A percentile compares a stretch with the other conserved stretches of the same genome.
phyloP scores from a whole-genome alignment of 2,329 filamentous ascomycete genomes.

The Fusarium compactum region DNA sequence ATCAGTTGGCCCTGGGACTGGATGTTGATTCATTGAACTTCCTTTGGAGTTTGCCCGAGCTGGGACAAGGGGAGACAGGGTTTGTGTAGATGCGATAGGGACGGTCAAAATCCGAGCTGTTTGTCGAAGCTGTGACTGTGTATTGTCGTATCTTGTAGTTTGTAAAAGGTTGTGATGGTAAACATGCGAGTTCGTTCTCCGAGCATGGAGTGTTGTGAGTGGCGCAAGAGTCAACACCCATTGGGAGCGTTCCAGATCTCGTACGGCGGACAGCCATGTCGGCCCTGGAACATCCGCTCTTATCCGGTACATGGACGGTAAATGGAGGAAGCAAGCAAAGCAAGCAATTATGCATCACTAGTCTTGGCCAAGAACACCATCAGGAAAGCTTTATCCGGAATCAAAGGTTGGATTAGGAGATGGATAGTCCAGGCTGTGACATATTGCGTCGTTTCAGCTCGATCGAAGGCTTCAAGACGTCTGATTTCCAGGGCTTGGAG shows the following conservation, averaged over 20 bases:
- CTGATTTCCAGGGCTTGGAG: background rate
- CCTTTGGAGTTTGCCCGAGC: slow-evolving; percentile 27
- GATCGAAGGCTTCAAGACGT: background rate
- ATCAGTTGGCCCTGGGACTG: slow-evolving; percentile 17
- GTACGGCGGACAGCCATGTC: background rate
- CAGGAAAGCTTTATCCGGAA: background rate
- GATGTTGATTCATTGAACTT: slow-evolving; percentile 33
- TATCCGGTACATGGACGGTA: slow-evolving; percentile 2
- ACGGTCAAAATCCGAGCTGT: background rate
- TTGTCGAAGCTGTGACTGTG: background rate
- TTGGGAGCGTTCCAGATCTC: background rate
- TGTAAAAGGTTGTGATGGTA: rapidly evolving
- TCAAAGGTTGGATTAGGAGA: background rate
- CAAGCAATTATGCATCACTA: background rate
- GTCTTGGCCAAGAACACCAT: background rate
- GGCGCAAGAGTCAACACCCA: background rate
- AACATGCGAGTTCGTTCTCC: background rate
- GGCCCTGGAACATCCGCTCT: slow-evolving; percentile 14
- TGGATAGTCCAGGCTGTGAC: background rate
- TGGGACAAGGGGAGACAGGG: slow-evolving; percentile 3
- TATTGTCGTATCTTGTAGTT: background rate
- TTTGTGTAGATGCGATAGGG: background rate
- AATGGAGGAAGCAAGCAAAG: background rate
- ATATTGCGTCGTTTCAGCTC: background rate
- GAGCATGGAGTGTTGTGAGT: background rate